Evolutionary conservation across 2,329 filamentous ascomycete species (phyloP).

Genomic region (Fusarium tjaetaba): DNA sequence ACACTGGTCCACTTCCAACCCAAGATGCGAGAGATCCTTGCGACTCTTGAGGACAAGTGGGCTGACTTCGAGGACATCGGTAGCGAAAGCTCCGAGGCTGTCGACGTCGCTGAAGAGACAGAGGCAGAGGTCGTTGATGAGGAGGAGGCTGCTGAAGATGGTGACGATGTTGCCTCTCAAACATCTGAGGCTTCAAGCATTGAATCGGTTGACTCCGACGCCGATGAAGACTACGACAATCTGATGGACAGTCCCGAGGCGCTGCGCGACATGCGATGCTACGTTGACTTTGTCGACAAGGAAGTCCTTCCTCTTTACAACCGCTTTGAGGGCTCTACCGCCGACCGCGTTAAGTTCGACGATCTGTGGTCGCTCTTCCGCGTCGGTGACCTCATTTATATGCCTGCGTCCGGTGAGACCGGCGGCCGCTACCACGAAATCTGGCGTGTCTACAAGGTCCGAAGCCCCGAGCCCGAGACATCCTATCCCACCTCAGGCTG

Average conservation of each 20-base stretch:
- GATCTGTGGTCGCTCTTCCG: conserved; percentile 57
- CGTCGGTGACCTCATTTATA: conserved; percentile 53
- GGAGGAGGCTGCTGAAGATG: conserved; percentile 29
- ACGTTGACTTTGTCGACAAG: conserved; percentile 56
- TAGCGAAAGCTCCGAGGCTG: conserved; percentile 36
- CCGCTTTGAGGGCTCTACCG: conserved; percentile 40
- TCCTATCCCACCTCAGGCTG: conserved; percentile 46
- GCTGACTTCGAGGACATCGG: conserved; percentile 49
- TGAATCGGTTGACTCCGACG: conserved; percentile 47
- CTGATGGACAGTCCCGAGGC: conserved; percentile 54
- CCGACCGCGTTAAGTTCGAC: conserved; percentile 51
- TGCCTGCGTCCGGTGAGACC: conserved; percentile 49
- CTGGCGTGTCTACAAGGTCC: conserved; percentile 51
- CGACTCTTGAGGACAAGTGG: conserved; percentile 54
- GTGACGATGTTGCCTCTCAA: conserved; percentile 47
- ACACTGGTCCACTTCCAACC: conserved; percentile 53
- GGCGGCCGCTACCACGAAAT: conserved; percentile 52
- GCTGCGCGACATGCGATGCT: conserved; percentile 54
- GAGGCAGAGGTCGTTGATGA: conserved; percentile 45
- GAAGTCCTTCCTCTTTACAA: conserved; percentile 52
- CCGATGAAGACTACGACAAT: conserved; percentile 48
- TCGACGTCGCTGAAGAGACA: conserved; percentile 38
- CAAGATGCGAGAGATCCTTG: conserved; percentile 52
- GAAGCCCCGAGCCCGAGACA: conserved; percentile 46
- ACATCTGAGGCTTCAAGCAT: conserved; percentile 34